Conservation (phyloP, 208 protist genomes). For the Trypanosoma mega region DNA sequence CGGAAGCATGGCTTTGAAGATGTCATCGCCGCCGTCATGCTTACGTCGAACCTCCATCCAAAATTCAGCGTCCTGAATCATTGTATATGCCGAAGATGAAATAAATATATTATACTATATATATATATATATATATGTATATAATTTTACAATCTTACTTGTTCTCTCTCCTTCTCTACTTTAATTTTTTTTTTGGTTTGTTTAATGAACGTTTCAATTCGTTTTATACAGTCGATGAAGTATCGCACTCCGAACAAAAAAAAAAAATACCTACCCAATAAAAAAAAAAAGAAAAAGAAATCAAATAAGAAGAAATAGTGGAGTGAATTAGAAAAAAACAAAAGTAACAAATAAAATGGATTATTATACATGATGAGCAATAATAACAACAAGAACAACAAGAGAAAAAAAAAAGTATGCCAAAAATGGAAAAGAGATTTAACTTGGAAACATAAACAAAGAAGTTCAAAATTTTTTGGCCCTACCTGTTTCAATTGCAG, state of each 20-base stretch:
- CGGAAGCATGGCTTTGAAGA: slow-evolving; percentile 69
- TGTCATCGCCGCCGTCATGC: slow-evolving; percentile 49
- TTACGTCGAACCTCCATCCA: slow-evolving; percentile 73
- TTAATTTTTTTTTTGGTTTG: too few species aligned
- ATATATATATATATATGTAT: slow-evolving; percentile 21
- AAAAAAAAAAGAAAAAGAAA: slow-evolving; percentile 15
- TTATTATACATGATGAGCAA: slow-evolving; percentile 9
- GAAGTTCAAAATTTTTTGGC: too few species aligned
- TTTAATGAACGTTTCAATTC: too few species aligned
- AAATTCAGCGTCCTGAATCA: slow-evolving; percentile 88
- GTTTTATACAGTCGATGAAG: too few species aligned
- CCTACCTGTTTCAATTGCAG: too few species aligned
- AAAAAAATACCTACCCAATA: too few species aligned
- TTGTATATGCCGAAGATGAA: slow-evolving; percentile 20
- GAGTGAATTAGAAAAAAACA: background rate
- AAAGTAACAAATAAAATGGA: slow-evolving; percentile 9
- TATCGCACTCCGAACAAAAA: too few species aligned
- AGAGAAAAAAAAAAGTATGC: slow-evolving; percentile 1
- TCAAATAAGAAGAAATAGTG: slow-evolving; percentile 6
- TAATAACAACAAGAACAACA: slow-evolving; percentile 5
- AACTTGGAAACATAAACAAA: too few species aligned
- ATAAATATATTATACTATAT: slow-evolving; percentile 2
- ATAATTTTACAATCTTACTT: too few species aligned
- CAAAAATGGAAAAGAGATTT: too few species aligned
- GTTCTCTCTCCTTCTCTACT: too few species aligned